A percentile compares a stretch with the other conserved stretches of the same genome.
phyloP scores from a whole-genome alignment of 1,284 basidiomycete species.

The Lentinus polychrous region DNA sequence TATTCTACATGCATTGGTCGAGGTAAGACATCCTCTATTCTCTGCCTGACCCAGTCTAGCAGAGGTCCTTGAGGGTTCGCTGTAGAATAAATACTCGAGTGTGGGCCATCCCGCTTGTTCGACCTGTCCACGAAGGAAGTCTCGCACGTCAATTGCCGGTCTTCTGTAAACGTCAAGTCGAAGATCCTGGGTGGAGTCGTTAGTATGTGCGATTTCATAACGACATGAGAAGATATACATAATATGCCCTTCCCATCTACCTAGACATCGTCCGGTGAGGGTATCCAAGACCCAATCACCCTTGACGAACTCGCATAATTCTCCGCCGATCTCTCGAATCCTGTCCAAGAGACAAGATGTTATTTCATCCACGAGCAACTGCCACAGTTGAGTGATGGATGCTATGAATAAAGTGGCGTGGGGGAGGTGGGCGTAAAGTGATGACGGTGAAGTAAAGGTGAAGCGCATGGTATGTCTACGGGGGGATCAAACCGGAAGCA shows the following conservation, averaged over 20 bases:
- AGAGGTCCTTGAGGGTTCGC: not conserved
- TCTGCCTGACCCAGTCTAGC: not conserved
- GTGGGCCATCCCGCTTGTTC: not conserved
- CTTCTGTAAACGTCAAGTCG: slow-evolving; percentile 43
- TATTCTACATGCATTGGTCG: not conserved
- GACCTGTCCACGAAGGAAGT: slow-evolving; percentile 38
- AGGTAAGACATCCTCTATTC: not conserved
- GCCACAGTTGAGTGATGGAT: slow-evolving; percentile 67
- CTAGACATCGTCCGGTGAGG: slow-evolving; percentile 56
- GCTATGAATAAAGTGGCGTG: slow-evolving; percentile 68
- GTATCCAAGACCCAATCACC: slow-evolving; percentile 75
- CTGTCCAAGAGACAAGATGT: slow-evolving; percentile 57
- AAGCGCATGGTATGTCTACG: slow-evolving; percentile 66
- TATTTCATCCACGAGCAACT: slow-evolving; percentile 69
- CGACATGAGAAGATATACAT: slow-evolving; percentile 41
- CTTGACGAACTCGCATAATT: slow-evolving; percentile 44
- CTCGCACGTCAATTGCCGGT: slow-evolving; percentile 46
- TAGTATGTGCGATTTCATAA: not conserved
- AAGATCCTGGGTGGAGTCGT: slow-evolving; percentile 45
- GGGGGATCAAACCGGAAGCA: slow-evolving; percentile 1
- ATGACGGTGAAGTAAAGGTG: slow-evolving; percentile 66
- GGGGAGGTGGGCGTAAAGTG: slow-evolving; percentile 62
- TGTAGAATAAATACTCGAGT: not conserved
- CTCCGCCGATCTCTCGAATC: slow-evolving; percentile 60
- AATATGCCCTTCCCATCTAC: slow-evolving; percentile 71